Evolutionary conservation across 257 asterid species (phyloP), one percentile per base, ranked within the genome.

Genomic region (Euphrasia confusa): DNA sequence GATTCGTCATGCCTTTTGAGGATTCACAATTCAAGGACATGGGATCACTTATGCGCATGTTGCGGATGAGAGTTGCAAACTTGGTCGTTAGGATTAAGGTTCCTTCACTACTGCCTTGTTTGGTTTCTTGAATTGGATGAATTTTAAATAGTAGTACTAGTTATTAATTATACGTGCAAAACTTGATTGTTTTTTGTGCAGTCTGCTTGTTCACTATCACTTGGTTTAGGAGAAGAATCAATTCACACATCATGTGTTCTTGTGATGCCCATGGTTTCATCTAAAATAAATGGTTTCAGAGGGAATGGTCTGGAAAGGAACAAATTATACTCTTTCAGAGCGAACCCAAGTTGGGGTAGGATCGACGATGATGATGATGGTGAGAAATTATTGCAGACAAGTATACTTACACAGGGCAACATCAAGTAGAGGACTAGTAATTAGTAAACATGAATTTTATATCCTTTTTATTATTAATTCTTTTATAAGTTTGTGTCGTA

Each of bases 241-340:
- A 80, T 91, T 15, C 87, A 84, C 35, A 82, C 92, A 37, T 91
- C 98, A 30, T 89, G 94, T 30, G 85, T 91, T 56, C 78, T 91
- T 68, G 95, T 80, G 75, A 91, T 91, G 98, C 98, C 98, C 26
- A 88, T 91, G 96, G 94, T 84, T 64, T 86, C 96, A 11, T 88
- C 98, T 10, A 91, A 88, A 72, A 78, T 86, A 54, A 91, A 80
- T 4, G 98, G 98, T 35, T 91, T 91, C 74, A 82, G 98, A 75
- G 90, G 90, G 58, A 74, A 65, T 60, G 78, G 65, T 53, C 74
- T 78, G 17, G 88, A 82, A 35, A 80, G 84, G 77, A 69, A 70
- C 44, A 84, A 80, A 71, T 63, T 82, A 17, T 84, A 82, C 73
- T 72, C 89, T 58, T 74, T 71, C 40, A 84, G 85, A 61, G 72